Percentiles rank a stretch among this genome's conserved stretches.
Conservation (phyloP, 768 basidiomycete genomes). For the Hebeloma cylindrosporum region DNA sequence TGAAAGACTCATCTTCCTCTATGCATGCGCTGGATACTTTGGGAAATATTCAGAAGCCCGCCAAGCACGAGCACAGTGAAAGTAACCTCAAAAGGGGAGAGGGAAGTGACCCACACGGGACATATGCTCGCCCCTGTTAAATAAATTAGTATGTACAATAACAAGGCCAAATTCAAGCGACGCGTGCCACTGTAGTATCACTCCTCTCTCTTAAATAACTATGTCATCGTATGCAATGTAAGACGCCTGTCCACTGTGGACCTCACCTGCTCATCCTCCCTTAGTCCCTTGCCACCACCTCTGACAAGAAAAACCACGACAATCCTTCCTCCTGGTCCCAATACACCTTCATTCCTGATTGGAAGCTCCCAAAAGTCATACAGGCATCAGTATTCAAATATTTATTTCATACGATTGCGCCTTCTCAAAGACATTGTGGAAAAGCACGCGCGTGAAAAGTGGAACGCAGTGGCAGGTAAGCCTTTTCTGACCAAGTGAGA, state of each 20-base stretch:
- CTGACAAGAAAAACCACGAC: conserved; percentile 37
- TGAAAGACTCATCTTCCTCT: conserved; percentile 47
- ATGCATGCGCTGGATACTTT: conserved; percentile 51
- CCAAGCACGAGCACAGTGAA: conserved; percentile 37
- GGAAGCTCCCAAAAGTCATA: conserved; percentile 45
- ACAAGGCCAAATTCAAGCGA: conserved; percentile 31
- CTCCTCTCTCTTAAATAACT: too few relatives aligned
- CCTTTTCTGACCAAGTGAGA: not conserved
- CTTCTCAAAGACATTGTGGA: conserved; percentile 42
- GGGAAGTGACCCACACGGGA: conserved; percentile 52
- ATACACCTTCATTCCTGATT: conserved; percentile 48
- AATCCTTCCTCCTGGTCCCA: conserved; percentile 34
- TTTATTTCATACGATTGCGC: conserved; percentile 51
- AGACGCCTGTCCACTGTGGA: not conserved
- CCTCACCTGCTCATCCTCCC: not conserved
- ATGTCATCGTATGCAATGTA: too few relatives aligned
- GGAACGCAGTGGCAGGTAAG: conserved; percentile 43
- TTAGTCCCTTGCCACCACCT: conserved; percentile 25
- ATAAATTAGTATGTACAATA: too few relatives aligned
- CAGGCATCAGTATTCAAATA: conserved; percentile 57
- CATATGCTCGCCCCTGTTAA: conserved; percentile 70
- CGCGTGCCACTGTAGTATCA: conserved; percentile 15
- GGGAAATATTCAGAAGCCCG: conserved; percentile 26
- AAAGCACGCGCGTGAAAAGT: conserved; percentile 38
- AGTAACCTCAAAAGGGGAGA: conserved; percentile 51